Percentiles rank a stretch among this genome's conserved stretches.
Conservation (phyloP, 73 alveolate species). For the Paraurostyla sp. region DNA sequence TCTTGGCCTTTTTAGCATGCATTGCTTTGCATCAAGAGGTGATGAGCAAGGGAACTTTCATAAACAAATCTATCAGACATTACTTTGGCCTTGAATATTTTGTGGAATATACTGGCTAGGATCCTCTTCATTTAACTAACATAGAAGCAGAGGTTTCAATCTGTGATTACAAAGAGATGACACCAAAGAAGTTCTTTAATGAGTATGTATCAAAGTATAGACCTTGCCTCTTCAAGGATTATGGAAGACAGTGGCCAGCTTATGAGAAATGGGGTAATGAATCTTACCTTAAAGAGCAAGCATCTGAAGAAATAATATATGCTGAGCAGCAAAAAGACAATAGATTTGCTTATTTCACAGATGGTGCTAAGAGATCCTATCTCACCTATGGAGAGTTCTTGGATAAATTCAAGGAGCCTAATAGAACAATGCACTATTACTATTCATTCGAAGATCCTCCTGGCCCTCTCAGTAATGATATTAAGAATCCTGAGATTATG, state of each 20-base stretch:
- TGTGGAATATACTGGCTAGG: constrained; percentile 20
- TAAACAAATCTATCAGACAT: constrained; percentile 13
- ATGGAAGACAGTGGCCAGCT: constrained; percentile 71
- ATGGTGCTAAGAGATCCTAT: constrained; percentile 51
- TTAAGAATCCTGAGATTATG: constrained; percentile 49
- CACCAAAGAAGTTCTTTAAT: constrained; percentile 50
- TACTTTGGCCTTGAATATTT: constrained; percentile 36
- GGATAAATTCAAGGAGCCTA: constrained; percentile 59
- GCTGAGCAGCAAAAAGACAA: constrained; percentile 71
- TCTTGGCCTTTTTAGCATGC: not conserved
- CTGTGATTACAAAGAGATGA: constrained; percentile 50
- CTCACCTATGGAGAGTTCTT: constrained; percentile 68
- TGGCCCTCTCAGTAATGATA: constrained; percentile 62
- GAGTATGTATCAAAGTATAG: constrained; percentile 58
- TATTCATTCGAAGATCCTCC: constrained; percentile 67
- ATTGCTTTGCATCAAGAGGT: constrained; percentile 23
- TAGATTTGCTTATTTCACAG: constrained; percentile 73
- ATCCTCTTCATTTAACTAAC: not conserved
- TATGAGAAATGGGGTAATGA: constrained; percentile 59
- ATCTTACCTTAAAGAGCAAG: constrained; percentile 46
- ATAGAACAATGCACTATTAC: constrained; percentile 61
- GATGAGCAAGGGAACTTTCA: not conserved
- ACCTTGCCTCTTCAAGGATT: constrained; percentile 70
- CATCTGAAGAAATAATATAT: constrained; percentile 63
- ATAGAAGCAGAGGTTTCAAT: constrained; percentile 55